Evolutionary conservation across 495 filamentous ascomycete genomes (phyloP).

Genomic region (Aspergillus biplanus): DNA sequence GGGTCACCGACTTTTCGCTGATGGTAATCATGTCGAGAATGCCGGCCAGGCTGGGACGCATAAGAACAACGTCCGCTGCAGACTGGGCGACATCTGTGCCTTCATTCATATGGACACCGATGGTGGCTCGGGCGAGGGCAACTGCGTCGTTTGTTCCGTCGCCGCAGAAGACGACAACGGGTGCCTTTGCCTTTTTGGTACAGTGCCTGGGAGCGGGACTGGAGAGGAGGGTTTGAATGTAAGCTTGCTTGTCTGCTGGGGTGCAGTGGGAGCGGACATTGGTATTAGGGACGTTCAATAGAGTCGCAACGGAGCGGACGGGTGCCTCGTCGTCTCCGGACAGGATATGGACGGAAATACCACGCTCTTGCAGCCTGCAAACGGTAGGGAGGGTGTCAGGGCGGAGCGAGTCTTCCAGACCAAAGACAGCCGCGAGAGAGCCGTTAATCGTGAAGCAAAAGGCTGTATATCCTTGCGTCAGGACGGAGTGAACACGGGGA

Average conservation of each 20-base stretch:
- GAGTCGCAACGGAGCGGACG: constrained; percentile 56
- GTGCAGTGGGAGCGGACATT: constrained; percentile 56
- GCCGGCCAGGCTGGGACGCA: constrained; percentile 58
- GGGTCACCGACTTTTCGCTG: constrained; percentile 53
- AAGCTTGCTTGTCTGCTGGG: constrained; percentile 65
- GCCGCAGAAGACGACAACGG: constrained; percentile 68
- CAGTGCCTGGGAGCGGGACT: neutral
- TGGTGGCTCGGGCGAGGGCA: constrained; percentile 71
- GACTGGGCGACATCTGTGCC: constrained; percentile 67
- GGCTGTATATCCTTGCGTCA: constrained; percentile 55
- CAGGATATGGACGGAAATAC: constrained; percentile 63
- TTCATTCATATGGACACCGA: constrained; percentile 69
- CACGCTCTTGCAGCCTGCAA: constrained; percentile 52
- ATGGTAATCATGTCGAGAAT: constrained; percentile 63
- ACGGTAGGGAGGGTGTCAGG: constrained; percentile 57
- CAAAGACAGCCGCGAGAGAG: constrained; percentile 57
- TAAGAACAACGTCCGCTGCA: constrained; percentile 72
- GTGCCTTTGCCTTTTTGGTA: constrained; percentile 16
- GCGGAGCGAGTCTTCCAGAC: constrained; percentile 63
- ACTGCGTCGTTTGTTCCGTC: constrained; percentile 84
- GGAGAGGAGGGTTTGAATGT: constrained; percentile 52
- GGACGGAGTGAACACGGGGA: constrained; percentile 44
- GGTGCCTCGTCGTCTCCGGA: constrained; percentile 70
- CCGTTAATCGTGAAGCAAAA: constrained; percentile 65
- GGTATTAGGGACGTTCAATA: constrained; percentile 53